Evolutionary conservation across 75 land plant genomes (phyloP).

Genomic region (Cryptomeria japonica): DNA sequence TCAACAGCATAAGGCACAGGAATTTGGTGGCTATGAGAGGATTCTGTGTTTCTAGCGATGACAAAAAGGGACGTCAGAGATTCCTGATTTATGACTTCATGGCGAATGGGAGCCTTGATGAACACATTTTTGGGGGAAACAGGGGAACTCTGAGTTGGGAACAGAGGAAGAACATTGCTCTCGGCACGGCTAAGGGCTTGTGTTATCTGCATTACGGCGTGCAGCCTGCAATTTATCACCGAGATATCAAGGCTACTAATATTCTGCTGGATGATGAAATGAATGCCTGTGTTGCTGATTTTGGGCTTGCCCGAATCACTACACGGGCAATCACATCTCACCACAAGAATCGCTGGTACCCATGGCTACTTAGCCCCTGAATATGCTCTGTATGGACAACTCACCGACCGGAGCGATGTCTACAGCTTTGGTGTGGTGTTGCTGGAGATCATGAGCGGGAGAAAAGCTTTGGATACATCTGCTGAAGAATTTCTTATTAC

Average conservation of each 20-base stretch:
- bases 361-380: conserved; percentile 41
- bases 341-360: conserved; percentile 42
- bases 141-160: conserved; percentile 21
- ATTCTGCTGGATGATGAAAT: conserved; percentile 38
- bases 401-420: conserved; percentile 39
- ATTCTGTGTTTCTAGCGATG: conserved; percentile 28
- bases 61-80: conserved; percentile 22
- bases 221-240: conserved; percentile 34
- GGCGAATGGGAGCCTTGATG: conserved; percentile 30
- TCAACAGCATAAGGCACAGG: conserved; percentile 14
- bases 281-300: conserved; percentile 45
- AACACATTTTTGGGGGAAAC: conserved; percentile 9
- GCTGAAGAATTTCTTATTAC: background rate
- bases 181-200: conserved; percentile 36
- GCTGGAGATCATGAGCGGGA: conserved; percentile 41
- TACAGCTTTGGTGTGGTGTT: conserved; percentile 43
- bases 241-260: conserved; percentile 43
- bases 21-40: conserved; percentile 31
- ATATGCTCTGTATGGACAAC: conserved; percentile 43
- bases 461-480: conserved; percentile 21
- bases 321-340: conserved; percentile 25
- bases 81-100: conserved; percentile 34
- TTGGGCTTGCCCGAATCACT: conserved; percentile 37
- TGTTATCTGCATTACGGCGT: conserved; percentile 34
- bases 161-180: conserved; percentile 25